Evolutionary conservation across 2,329 filamentous ascomycete species (phyloP), one percentile per base, ranked within the genome.

Genomic region (Cordyceps fumosorosea): DNA sequence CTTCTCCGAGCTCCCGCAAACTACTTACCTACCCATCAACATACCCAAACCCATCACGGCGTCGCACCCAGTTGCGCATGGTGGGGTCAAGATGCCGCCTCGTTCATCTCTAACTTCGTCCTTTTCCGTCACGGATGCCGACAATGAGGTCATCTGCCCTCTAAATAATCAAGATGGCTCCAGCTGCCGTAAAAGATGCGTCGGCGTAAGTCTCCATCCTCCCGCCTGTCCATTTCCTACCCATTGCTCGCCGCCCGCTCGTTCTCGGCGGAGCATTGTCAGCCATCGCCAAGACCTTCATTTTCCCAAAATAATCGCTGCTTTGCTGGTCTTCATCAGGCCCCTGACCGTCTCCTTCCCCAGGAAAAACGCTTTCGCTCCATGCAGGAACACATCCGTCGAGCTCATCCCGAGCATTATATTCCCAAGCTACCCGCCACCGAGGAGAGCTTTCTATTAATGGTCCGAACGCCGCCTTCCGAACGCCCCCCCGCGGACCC

Each of bases 351-450:
- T 44, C 7, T 11, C 32, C 10, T 22, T 14, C 22, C 40, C 2
- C 68, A 75, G 91, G 91, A 96, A 80, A 96, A 96, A 78, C 86
- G 91, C 69, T 99, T 93, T 80, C 92, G 95, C 76, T 98, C 93
- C 66, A 98, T 99, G 91, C 95, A 98, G 78, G 95, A 99, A 84
- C 95, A 99, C 74, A 98, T 99, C 72, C 91, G 95, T 71, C 89
- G 95, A 76, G 93, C 95, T 68, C 95, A 99, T 75, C 93, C 93
- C 65, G 92, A 96, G 75, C 89, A 97, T 76, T 98, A 98, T 79
- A 96, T 99, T 70, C 88, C 95, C 56, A 97, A 98, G 84, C 89
- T 98, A 69, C 93, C 95, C 68, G 95, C 95, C 55, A 99, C 93
- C 69, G 93, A 97, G 77, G 93, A 98, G 78, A 97, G 92, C 86